These are phyloP conservation scores for Penicillium bovifimosum DNA, from an alignment of 495 filamentous ascomycete genomes.

Conservation along the genomic window DNA sequence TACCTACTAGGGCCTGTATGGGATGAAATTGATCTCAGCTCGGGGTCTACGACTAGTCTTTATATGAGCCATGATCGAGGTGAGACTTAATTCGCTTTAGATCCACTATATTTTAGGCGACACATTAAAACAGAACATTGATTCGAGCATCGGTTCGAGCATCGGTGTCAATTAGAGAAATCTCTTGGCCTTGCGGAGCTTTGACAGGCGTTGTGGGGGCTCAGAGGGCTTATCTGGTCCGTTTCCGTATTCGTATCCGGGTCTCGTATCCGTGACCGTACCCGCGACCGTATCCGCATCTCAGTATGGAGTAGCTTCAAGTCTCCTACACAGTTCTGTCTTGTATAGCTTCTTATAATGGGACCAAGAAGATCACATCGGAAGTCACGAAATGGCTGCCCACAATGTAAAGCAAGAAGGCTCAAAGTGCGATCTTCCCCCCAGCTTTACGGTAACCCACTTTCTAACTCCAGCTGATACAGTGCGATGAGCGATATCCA, in stretches of 20 bases:
- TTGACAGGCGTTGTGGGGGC: background rate
- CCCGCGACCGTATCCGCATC: slow-evolving; percentile 16
- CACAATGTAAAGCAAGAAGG: slow-evolving; percentile 19
- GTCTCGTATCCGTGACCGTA: slow-evolving; percentile 10
- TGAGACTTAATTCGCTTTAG: background rate
- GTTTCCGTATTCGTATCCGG: slow-evolving; percentile 15
- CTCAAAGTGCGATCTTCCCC: slow-evolving; percentile 15
- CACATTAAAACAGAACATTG: background rate
- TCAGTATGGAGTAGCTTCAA: slow-evolving; percentile 10
- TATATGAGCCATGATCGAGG: background rate
- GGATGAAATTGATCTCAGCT: background rate
- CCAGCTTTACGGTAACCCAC: background rate
- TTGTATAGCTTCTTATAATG: slow-evolving; percentile 5
- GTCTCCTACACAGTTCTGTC: background rate
- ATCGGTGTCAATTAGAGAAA: background rate
- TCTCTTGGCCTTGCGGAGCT: background rate
- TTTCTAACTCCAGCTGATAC: slow-evolving; percentile 4
- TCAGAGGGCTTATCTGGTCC: slow-evolving; percentile 1
- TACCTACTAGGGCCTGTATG: background rate
- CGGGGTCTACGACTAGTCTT: background rate
- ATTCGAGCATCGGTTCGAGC: background rate
- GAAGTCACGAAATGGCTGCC: slow-evolving; percentile 27
- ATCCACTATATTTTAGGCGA: slow-evolving; percentile 4
- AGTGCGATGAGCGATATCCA: slow-evolving; percentile 25
- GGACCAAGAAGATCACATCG: slow-evolving; percentile 23